These are phyloP conservation scores for Vachellia collinsii DNA, from an alignment of 306 rosid species.

Conservation along the genomic window DNA sequence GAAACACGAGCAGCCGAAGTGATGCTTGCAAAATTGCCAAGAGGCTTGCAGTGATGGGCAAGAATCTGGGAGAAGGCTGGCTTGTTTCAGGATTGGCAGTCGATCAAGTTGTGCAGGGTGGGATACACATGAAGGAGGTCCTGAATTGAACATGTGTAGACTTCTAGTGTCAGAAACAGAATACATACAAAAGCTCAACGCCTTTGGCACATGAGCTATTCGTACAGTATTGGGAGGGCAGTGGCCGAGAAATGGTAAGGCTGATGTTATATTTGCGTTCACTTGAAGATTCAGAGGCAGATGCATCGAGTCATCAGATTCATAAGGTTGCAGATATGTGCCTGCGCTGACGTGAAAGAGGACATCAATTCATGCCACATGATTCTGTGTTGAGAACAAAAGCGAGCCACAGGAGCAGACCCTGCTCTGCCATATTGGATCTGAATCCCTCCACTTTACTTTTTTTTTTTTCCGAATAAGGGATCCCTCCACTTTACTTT, in stretches of 20 bases:
- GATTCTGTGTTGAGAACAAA: no score
- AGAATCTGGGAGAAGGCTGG: conserved; percentile 63
- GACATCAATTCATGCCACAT: no score
- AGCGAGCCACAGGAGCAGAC: no score
- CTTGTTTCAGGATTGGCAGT: conserved; percentile 66
- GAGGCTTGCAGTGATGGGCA: conserved; percentile 61
- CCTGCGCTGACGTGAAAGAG: no score
- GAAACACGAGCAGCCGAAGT: conserved; percentile 50
- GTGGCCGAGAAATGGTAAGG: conserved; percentile 65
- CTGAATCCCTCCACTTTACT: conserved; percentile 37
- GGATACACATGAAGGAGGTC: conserved; percentile 61
- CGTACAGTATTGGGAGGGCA: conserved; percentile 52
- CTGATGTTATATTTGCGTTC: conserved; percentile 47
- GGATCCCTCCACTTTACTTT: conserved; percentile 40
- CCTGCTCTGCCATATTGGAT: no score
- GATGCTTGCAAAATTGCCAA: conserved; percentile 51
- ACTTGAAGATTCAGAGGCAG: conserved; percentile 42
- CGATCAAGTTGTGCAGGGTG: conserved; percentile 55
- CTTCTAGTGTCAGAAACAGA: conserved; percentile 42
- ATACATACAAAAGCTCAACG: conserved; percentile 40
- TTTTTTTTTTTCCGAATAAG: no score
- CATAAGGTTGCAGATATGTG: no score
- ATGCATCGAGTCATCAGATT: no score
- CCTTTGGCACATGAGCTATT: conserved; percentile 60
- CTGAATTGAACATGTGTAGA: conserved; percentile 63